Evolutionary conservation across 495 filamentous ascomycete species (phyloP), one percentile per base, ranked within the genome.

Genomic region (Talaromyces adpressus): DNA sequence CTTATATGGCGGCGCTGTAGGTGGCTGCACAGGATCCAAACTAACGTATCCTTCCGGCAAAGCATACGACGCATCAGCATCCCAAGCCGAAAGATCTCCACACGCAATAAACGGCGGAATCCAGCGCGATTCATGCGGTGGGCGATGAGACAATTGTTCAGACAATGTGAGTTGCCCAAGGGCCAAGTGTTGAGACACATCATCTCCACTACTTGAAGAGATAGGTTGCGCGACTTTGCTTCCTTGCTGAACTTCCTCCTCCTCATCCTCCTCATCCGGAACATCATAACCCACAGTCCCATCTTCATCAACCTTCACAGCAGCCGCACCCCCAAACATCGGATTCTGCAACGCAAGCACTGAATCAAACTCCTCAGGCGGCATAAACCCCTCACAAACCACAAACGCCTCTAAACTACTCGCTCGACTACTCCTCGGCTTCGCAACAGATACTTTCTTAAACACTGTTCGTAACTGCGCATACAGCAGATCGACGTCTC

Each of bases 401-500:
- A 98, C 88, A 68, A 98, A 98, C 2, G 94, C 93, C 71, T 98
- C 94, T 30, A 98, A 82, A 75, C 91, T 96, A 73, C 94, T 98
- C 9, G 93, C 94, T 9, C 94, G 83, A 65, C 90, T 94, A 57
- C 91, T 95, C 49, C 94, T 82, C 14, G 94, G 94, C 73, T 98
- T 98, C 14, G 94, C 92, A 49, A 96, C 91, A 60, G 87, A 85
- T 34, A 98, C 94, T 59, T 85, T 79, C 62, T 91, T 85, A 65
- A 98, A 98, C 61, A 97, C 89, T 27, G 92, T 85, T 64, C 91
- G 91, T 52, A 98, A 82, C 68, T 98, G 94, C 6, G 92, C 90
- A 71, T 92, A 97, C 2, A 97, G 83, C 3, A 97, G 77, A 68
- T 97, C 93, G 14, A 97, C 92, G 68, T 97, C 93, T 65, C 92